Percentiles rank a stretch among this genome's conserved stretches.
Conservation (phyloP, 2,329 filamentous ascomycete genomes). For the Blastomyces gilchristii region DNA sequence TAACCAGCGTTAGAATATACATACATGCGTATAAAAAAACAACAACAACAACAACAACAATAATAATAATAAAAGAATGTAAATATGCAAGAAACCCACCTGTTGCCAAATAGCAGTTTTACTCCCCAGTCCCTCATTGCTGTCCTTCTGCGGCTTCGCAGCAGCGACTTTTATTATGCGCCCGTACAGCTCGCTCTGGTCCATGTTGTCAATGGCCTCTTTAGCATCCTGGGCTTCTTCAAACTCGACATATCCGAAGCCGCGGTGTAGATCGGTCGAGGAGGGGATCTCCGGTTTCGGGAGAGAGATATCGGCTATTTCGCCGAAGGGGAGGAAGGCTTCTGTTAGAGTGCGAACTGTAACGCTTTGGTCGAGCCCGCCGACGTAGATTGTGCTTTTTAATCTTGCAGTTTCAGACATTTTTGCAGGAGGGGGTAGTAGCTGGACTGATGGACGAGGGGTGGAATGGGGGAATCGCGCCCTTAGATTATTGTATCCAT, state of each 20-base stretch:
- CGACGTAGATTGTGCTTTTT: slow-evolving; percentile 87
- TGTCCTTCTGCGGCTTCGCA: slow-evolving; percentile 84
- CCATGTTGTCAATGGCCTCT: slow-evolving; percentile 98
- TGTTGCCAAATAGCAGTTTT: slow-evolving; percentile 96
- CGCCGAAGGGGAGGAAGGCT: slow-evolving; percentile 93
- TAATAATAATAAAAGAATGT: not conserved
- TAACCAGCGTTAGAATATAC: slow-evolving; percentile 4
- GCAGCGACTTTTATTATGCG: slow-evolving; percentile 82
- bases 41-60: not conserved
- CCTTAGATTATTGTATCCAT: not conserved
- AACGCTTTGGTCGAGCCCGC: slow-evolving; percentile 71
- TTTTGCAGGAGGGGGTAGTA: slow-evolving; percentile 18
- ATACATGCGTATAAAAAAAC: not conserved
- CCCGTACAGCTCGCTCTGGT: slow-evolving; percentile 90
- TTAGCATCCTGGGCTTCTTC: slow-evolving; percentile 75
- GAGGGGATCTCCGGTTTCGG: slow-evolving; percentile 79
- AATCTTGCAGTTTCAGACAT: slow-evolving; percentile 78
- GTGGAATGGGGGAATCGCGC: not conserved
- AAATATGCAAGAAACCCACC: slow-evolving; percentile 45
- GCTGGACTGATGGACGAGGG: not conserved
- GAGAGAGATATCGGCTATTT: slow-evolving; percentile 81
- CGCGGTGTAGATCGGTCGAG: slow-evolving; percentile 68
- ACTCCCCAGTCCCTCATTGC: slow-evolving; percentile 77
- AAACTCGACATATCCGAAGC: slow-evolving; percentile 95
- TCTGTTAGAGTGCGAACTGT: slow-evolving; percentile 67